A percentile compares a stretch with the other conserved stretches of the same genome.
phyloP scores from a whole-genome alignment of 2,329 filamentous ascomycete species.

The Apiospora malaysiana region DNA sequence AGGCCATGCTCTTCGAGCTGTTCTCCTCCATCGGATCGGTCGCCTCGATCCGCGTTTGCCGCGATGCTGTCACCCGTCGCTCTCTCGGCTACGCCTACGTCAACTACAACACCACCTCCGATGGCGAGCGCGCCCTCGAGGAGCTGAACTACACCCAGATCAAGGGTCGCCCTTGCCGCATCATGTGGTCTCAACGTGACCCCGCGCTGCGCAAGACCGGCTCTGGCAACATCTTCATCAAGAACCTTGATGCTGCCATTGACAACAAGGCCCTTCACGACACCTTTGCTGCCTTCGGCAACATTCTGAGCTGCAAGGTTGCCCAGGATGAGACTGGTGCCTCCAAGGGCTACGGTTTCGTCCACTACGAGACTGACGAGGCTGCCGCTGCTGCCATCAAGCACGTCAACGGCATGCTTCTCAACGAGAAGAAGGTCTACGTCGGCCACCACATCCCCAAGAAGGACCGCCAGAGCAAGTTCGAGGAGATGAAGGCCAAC shows the following conservation, averaged over 20 bases:
- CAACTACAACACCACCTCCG: conserved; percentile 98
- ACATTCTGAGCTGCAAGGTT: conserved; percentile 99
- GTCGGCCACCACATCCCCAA: conserved; percentile 99
- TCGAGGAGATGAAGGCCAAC: conserved; percentile 99
- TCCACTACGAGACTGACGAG: conserved; percentile 99
- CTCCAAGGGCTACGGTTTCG: conserved; percentile 99
- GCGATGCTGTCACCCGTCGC: conserved; percentile 96
- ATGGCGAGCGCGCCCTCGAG: conserved; percentile 98
- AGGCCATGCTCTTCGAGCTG: conserved; percentile 99
- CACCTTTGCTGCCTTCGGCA: conserved; percentile 97
- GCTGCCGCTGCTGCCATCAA: conserved; percentile 97
- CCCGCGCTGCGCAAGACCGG: conserved; percentile 98
- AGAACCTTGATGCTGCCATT: conserved; percentile 98
- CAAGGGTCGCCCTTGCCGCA: conserved; percentile 98
- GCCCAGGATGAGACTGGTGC: conserved; percentile 95
- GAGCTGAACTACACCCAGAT: conserved; percentile 99
- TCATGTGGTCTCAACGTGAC: conserved; percentile 99
- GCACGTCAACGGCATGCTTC: conserved; percentile 98
- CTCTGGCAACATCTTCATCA: conserved; percentile 99
- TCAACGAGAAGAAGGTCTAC: conserved; percentile 99
- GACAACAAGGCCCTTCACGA: conserved; percentile 99
- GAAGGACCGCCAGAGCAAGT: conserved; percentile 99
- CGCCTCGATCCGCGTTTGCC: conserved; percentile 98
- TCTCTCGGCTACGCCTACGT: conserved; percentile 99
- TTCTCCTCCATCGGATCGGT: conserved; percentile 99